Conservation (phyloP, 2,329 filamentous ascomycete species). For the Neonectria neomacrospora region DNA sequence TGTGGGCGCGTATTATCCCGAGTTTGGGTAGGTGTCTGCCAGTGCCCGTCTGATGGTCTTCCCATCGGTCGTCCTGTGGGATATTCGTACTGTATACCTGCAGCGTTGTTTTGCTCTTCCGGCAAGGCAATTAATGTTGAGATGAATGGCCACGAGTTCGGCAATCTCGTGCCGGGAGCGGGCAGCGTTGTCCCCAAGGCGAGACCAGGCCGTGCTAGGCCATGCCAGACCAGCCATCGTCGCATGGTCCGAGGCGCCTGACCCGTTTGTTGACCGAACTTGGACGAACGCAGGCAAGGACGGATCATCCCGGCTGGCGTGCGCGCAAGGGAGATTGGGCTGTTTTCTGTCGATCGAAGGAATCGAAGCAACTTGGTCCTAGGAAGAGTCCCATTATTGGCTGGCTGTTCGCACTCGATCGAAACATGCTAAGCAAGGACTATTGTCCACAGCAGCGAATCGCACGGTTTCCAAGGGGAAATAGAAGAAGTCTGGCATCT, state of each 20-base stretch:
- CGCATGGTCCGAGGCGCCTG: slow-evolving; percentile 23
- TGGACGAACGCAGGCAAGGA: not conserved
- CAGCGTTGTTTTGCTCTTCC: not conserved
- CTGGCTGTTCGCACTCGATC: not conserved
- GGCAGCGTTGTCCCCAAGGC: not conserved
- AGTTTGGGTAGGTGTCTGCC: not conserved
- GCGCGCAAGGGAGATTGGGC: not conserved
- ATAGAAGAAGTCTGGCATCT: not conserved
- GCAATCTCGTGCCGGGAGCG: slow-evolving; percentile 25
- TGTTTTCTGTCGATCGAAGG: not conserved
- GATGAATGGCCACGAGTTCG: slow-evolving; percentile 7
- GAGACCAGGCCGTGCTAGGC: not conserved
- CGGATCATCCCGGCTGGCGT: not conserved
- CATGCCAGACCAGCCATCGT: not conserved
- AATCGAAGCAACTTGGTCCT: not conserved
- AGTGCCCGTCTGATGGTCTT: not conserved
- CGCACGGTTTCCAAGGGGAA: not conserved
- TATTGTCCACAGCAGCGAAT: not conserved
- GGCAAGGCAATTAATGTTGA: not conserved
- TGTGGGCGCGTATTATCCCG: not conserved
- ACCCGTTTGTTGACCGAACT: slow-evolving; percentile 25
- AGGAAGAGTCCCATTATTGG: not conserved
- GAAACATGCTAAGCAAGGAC: not conserved
- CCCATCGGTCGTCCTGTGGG: not conserved
- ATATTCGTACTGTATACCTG: not conserved